Evolutionary conservation across 108 stramenopile species (phyloP).

Genomic region (Asterionellopsis glacialis): DNA sequence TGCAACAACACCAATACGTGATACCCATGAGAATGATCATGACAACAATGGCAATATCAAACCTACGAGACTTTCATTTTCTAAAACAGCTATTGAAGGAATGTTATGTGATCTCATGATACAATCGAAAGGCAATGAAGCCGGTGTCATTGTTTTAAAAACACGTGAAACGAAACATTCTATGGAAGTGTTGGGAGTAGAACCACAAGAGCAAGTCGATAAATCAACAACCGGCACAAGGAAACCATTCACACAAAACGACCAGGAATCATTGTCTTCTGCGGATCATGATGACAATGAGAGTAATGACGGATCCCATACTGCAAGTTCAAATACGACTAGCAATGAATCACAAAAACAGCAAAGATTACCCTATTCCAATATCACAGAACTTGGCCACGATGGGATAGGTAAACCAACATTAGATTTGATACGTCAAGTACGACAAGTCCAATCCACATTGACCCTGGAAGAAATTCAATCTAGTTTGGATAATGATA

Average conservation of each 20-base stretch:
- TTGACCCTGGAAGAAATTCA: background rate
- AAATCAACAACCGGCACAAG: background rate
- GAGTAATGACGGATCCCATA: conserved; percentile 6
- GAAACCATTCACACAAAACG: too few species aligned
- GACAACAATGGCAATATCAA: background rate
- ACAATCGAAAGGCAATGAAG: conserved; percentile 49
- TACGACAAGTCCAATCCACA: conserved; percentile 29
- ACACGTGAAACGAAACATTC: conserved; percentile 51
- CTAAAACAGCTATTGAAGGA: conserved; percentile 40
- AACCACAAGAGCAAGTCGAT: conserved; percentile 3
- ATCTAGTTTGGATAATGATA: too few species aligned
- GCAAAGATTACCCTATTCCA: conserved; percentile 35
- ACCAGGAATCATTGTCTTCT: too few species aligned
- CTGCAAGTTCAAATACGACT: too few species aligned
- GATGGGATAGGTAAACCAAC: conserved; percentile 29
- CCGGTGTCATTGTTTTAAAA: conserved; percentile 50
- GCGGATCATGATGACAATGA: conserved; percentile 23
- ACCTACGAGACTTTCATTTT: conserved; percentile 38
- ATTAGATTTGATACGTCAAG: conserved; percentile 36
- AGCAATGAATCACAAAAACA: too few species aligned
- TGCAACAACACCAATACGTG: too few species aligned
- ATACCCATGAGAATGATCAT: background rate
- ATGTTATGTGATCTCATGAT: conserved; percentile 64
- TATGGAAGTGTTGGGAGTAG: conserved; percentile 8
- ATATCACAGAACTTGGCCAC: conserved; percentile 51